phyloP scores from a whole-genome alignment of 306 rosid species.

The Glycine soja region DNA sequence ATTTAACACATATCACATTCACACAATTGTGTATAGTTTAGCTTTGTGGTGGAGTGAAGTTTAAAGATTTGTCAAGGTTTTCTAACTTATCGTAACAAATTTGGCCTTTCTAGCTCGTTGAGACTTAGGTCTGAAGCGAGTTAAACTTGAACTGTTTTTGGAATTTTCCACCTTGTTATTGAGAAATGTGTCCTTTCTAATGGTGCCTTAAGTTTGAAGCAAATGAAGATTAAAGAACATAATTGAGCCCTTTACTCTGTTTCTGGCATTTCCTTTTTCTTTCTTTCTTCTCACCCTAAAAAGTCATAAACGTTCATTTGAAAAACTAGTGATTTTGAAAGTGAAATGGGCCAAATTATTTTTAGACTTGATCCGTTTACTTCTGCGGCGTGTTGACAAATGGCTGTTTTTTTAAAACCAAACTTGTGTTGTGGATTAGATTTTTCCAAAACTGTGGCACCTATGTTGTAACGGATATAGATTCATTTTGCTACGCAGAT shows the following conservation, averaged over 20 bases:
- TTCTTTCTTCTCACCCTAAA: not conserved
- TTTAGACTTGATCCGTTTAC: conserved; percentile 41
- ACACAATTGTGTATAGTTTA: not conserved
- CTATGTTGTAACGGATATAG: not conserved
- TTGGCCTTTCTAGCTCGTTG: conserved; percentile 1
- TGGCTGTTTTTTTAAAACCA: not conserved
- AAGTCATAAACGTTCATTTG: conserved; percentile 37
- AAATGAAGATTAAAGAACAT: conserved; percentile 30
- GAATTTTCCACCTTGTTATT: conserved; percentile 14
- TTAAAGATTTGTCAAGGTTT: not conserved
- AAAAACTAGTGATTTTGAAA: conserved; percentile 42
- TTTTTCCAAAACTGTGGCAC: conserved; percentile 38
- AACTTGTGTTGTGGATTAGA: conserved; percentile 2
- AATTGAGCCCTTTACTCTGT: not conserved
- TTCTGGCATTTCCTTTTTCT: conserved; percentile 16
- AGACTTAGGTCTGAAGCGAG: conserved; percentile 1
- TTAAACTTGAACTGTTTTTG: not conserved
- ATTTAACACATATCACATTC: conserved; percentile 27
- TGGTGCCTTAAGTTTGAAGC: conserved; percentile 28
- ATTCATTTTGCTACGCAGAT: not conserved
- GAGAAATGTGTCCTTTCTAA: conserved; percentile 37
- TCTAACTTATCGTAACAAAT: conserved; percentile 22
- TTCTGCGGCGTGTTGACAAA: conserved; percentile 38
- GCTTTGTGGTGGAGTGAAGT: not conserved
- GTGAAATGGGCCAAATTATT: conserved; percentile 45